Base-by-base conservation (phyloP, 495 filamentous ascomycete genomes). In the Chaetomium tenue region DNA sequence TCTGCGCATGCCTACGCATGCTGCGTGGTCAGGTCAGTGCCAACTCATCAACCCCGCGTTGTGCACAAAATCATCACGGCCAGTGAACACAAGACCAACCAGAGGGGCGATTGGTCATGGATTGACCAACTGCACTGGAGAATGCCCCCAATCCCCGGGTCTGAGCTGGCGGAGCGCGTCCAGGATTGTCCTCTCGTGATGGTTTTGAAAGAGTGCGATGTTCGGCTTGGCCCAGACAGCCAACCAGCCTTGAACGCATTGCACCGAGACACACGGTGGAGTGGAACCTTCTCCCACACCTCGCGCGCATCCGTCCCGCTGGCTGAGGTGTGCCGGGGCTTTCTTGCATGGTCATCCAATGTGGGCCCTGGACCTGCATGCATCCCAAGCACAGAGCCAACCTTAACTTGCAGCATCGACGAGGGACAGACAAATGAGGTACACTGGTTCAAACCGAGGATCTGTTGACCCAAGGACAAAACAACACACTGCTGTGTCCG, bases 21-120 rank as follows among this genome's bases (percentile, higher is more conserved):
- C 4, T 42, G 64, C 64, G 57, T 61, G 62, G 33, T 61, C 50
- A 55, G 42, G 61, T 56, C 56, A 47, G 48, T 72, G 67, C 65
- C 67, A 72, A n/a, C 67, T 33, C 70, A 68, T 65, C 67, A 9
- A 39, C 50, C 60, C 59, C 60, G 25, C 48, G 48, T 62, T 47
- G 59, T 55, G 51, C 58, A 40, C 56, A 62, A 65, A 58, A 63
- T 50, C 26, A 30, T 60, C 58, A 40, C 51, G 48, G 46, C 40
- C 53, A 33, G 37, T 39, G 47, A 54, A 52, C 25, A 11, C 40
- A 44, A 18, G 13, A 15, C 55, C 28, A 46, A 67, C 51, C 55
- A 30, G 13, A 57, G 55, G 50, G 26, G 25, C 42, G 40, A 70
- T 68, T 72, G 63, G 65, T 18, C 50, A 58, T 16, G 11, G 20